Percentiles rank a stretch among this genome's conserved stretches.
Evolutionary conservation across 2,329 filamentous ascomycete genomes (phyloP).

Genomic region (Phialocephala sp.): DNA sequence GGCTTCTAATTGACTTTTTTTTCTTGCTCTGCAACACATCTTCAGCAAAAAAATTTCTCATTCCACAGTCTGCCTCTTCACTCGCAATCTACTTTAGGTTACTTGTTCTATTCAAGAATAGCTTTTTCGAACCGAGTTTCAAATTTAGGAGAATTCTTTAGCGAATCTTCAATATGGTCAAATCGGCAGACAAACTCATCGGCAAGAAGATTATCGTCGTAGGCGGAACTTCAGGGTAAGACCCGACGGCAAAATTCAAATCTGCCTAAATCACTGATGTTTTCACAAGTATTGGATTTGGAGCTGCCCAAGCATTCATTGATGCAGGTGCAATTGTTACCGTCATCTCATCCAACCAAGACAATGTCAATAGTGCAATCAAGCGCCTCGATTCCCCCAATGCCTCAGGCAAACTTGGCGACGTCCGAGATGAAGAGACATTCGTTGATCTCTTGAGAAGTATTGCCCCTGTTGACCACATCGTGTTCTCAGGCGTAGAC

Average conservation of each 20-base stretch:
- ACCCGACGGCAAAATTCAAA: background rate
- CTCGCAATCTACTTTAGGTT: no score
- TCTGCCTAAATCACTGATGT: no score
- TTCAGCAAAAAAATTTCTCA: no score
- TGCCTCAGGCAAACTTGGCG: conserved; percentile 41
- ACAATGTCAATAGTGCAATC: conserved; percentile 43
- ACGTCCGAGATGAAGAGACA: conserved; percentile 45
- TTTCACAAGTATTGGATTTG: conserved; percentile 46
- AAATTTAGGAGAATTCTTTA: no score
- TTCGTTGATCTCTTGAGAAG: conserved; percentile 43
- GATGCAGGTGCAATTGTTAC: conserved; percentile 45
- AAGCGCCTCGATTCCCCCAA: conserved; percentile 36
- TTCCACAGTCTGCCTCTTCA: no score
- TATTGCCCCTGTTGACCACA: conserved; percentile 47
- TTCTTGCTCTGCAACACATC: no score
- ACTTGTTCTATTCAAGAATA: no score
- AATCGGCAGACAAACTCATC: conserved; percentile 43
- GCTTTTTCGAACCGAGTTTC: no score
- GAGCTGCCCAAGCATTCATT: conserved; percentile 45
- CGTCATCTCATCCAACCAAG: conserved; percentile 45
- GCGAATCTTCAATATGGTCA: conserved; percentile 22
- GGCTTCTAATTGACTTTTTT: no score
- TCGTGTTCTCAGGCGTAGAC: conserved; percentile 48
- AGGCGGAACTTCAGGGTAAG: conserved; percentile 46
- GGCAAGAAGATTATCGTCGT: conserved; percentile 47